These are phyloP conservation scores for Plasmodium gallinaceum DNA, from an alignment of 169 alveolate genomes.

Conservation along the genomic window DNA sequence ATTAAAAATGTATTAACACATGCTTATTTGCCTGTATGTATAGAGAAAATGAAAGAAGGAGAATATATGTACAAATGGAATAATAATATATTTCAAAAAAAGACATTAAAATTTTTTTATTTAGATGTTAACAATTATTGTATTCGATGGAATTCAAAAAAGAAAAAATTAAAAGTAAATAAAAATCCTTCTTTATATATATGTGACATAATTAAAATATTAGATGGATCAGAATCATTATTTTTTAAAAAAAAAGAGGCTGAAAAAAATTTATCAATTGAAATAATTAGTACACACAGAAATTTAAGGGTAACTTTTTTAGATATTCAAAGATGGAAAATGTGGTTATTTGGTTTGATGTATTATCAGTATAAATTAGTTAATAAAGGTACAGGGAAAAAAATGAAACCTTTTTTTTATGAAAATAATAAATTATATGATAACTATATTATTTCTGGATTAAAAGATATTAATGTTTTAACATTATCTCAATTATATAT, in stretches of 20 bases:
- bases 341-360: slow-evolving; percentile 78
- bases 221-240: slow-evolving; percentile 75
- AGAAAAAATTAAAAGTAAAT: slow-evolving; percentile 67
- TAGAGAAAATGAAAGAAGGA: slow-evolving; percentile 79
- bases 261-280: slow-evolving; percentile 76
- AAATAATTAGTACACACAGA: slow-evolving; percentile 58
- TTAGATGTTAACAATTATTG: slow-evolving; percentile 77
- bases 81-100: slow-evolving; percentile 74
- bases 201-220: slow-evolving; percentile 72
- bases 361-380: slow-evolving; percentile 68
- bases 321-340: slow-evolving; percentile 78
- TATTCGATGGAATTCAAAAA: slow-evolving; percentile 77
- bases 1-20: slow-evolving; percentile 69
- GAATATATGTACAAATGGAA: slow-evolving; percentile 77
- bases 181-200: slow-evolving; percentile 69
- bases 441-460: slow-evolving; percentile 73
- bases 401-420: slow-evolving; percentile 48
- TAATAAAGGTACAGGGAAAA: slow-evolving; percentile 64
- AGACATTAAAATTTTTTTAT: slow-evolving; percentile 68
- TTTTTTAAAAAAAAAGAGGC: slow-evolving; percentile 77
- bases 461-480: slow-evolving; percentile 70
- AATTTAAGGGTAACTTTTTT: slow-evolving; percentile 63
- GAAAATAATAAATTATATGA: slow-evolving; percentile 70
- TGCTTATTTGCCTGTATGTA: slow-evolving; percentile 73
- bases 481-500: slow-evolving; percentile 73